Evolutionary conservation across 2,329 filamentous ascomycete genomes (phyloP).

Genomic region (Cladosporium halotolerans): DNA sequence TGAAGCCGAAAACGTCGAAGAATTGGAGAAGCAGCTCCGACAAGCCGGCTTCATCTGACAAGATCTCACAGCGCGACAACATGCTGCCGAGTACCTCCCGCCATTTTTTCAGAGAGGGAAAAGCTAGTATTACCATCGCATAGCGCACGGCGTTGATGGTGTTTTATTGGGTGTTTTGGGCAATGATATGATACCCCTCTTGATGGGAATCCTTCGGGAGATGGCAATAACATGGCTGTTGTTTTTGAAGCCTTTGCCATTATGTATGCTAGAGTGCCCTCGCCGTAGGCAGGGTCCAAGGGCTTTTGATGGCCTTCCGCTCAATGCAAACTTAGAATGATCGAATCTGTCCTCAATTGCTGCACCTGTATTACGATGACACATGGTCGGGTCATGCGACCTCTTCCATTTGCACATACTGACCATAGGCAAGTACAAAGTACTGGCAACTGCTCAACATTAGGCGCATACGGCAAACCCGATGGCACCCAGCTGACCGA

Average conservation of each 20-base stretch:
- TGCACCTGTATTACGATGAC: background rate
- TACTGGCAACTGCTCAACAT: too few relatives aligned
- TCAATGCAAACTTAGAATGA: slow-evolving; percentile 13
- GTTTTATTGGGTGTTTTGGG: slow-evolving; percentile 18
- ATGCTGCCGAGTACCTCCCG: slow-evolving; percentile 27
- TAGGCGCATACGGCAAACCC: too few relatives aligned
- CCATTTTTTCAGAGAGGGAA: slow-evolving; percentile 20
- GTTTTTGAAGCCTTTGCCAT: slow-evolving; percentile 23
- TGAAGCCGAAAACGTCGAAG: slow-evolving; percentile 19
- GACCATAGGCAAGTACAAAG: background rate
- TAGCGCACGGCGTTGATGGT: slow-evolving; percentile 23
- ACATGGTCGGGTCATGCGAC: background rate
- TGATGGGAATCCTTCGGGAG: slow-evolving; percentile 1
- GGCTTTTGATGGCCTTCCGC: slow-evolving; percentile 12
- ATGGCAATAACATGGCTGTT: slow-evolving; percentile 20
- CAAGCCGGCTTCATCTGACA: slow-evolving; percentile 20
- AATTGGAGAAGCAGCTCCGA: slow-evolving; percentile 26
- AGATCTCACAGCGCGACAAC: slow-evolving; percentile 10
- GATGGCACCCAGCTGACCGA: too few relatives aligned
- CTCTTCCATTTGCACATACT: background rate
- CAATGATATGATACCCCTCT: slow-evolving; percentile 13
- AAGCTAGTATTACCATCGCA: slow-evolving; percentile 25
- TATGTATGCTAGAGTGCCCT: slow-evolving; percentile 26
- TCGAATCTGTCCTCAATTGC: slow-evolving; percentile 4
- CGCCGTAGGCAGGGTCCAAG: slow-evolving; percentile 26